Conservation (phyloP, 306 rosid species). For the Prunus armeniaca region DNA sequence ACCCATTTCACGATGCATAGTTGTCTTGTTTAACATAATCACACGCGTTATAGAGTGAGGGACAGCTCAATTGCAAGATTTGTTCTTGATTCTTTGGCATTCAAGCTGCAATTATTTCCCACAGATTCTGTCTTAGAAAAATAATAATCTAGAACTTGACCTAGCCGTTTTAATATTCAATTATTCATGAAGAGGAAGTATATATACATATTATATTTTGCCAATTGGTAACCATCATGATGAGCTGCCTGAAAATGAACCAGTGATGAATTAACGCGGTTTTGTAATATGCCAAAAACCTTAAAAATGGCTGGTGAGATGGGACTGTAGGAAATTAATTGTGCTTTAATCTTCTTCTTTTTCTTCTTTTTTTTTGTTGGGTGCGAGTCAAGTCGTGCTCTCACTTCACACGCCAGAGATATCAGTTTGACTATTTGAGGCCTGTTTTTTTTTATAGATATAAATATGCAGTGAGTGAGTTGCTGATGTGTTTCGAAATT, state of each 20-base stretch:
- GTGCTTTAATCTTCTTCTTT: background rate
- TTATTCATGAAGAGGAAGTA: background rate
- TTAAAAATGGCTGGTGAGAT: too few relatives aligned
- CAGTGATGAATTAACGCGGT: conserved; percentile 21
- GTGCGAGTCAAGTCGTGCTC: background rate
- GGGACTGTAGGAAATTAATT: background rate
- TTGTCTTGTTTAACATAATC: conserved; percentile 12
- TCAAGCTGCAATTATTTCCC: background rate
- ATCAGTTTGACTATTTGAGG: background rate
- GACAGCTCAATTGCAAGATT: conserved; percentile 20
- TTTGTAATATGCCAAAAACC: conserved; percentile 15
- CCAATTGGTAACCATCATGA: conserved; percentile 28
- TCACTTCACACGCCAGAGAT: background rate
- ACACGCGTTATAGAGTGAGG: conserved; percentile 20
- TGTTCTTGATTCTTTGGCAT: background rate
- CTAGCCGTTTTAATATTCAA: conserved; percentile 8
- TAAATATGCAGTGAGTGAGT: background rate
- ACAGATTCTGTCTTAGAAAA: background rate
- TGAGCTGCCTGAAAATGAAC: conserved; percentile 38
- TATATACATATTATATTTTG: background rate
- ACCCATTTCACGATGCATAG: background rate
- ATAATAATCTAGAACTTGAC: background rate
- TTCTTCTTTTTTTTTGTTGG: background rate
- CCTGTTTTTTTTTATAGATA: background rate
- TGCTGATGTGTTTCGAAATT: background rate